Evolutionary conservation across 805 yeast species (phyloP), one percentile per base, ranked within the genome.

Genomic region (Saturnispora gosingensis): DNA sequence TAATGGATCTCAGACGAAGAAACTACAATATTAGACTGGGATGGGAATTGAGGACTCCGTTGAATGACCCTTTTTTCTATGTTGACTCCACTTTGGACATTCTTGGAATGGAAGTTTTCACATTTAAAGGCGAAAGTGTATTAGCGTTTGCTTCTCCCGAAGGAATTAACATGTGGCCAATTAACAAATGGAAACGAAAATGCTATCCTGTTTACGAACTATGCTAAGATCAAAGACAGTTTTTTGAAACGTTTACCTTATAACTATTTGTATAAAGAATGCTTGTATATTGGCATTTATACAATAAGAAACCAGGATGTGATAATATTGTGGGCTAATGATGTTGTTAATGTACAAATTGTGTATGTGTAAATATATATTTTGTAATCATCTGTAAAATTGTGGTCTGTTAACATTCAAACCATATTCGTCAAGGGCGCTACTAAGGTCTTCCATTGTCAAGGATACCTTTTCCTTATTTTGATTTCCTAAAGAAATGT

Each of bases 391-490:
- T 9, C 97, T 82, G 69, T 93, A 93, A 67, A 90, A 93, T 58
- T 89, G 98, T 0, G 99, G 98, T 60, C 97, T 78, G 56, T 83
- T 79, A 4, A 93, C 81, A 61, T 93, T 90, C 58, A 93, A 56
- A 2, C 72, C 72, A 63, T 93, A 93, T 64, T 93, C 99, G 44
- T 88, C 80, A 54, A 95, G 73, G 1, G 98, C 98, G 64, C 88
- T 85, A 59, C 96, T 83, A 61, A 93, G 73, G 63, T 93, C 98
- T 56, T 89, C 96, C 80, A 89, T 87, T 0, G 97, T 90, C 54
- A 93, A 75, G 5, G 89, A 91, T 39, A 88, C 84, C 63, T 88
- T 90, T 46, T 63, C 66, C 46, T 64, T 63, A 40, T 54, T 60
- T 40, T 62, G 65, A 42, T 54, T 55, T 15, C 48, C 48, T 42